A percentile compares a stretch with the other conserved stretches of the same genome.
Conservation (phyloP, 2,329 filamentous ascomycete species). For the Colletotrichum sp. region DNA sequence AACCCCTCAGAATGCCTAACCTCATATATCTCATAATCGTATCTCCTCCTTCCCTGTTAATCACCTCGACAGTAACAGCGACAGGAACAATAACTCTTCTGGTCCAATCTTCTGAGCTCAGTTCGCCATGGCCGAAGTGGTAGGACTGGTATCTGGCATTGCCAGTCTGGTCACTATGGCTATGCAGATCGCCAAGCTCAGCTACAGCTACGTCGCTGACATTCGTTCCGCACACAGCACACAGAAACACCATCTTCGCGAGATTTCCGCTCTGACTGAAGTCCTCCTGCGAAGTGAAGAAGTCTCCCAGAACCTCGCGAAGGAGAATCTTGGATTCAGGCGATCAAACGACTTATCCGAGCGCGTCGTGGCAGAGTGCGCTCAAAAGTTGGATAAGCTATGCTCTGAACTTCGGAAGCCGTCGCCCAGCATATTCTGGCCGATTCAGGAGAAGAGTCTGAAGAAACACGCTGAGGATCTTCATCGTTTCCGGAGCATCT, state of each 20-base stretch:
- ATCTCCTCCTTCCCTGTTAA: not conserved
- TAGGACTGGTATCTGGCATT: not conserved
- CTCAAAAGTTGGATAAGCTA: not conserved
- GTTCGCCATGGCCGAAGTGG: not conserved
- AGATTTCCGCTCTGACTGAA: not conserved
- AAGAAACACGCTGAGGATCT: not conserved
- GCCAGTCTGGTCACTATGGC: not conserved
- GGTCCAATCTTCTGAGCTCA: no score
- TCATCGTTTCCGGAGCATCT: not conserved
- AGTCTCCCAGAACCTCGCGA: not conserved
- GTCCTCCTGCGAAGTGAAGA: not conserved
- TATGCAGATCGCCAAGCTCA: not conserved
- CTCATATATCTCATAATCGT: rapidly evolving
- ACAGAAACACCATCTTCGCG: not conserved
- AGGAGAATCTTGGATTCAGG: not conserved
- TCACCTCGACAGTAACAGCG: not conserved
- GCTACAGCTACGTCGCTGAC: not conserved
- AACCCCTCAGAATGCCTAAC: not conserved
- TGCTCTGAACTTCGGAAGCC: not conserved
- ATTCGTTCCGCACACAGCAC: not conserved
- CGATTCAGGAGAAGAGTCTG: not conserved
- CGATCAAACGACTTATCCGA: not conserved
- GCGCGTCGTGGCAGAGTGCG: not conserved
- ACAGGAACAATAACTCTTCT: not conserved
- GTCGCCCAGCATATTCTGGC: not conserved